A percentile compares a stretch with the other conserved stretches of the same genome.
These are phyloP conservation scores for Paulownia fortunei DNA, from an alignment of 257 asterid species.

Conservation along the genomic window DNA sequence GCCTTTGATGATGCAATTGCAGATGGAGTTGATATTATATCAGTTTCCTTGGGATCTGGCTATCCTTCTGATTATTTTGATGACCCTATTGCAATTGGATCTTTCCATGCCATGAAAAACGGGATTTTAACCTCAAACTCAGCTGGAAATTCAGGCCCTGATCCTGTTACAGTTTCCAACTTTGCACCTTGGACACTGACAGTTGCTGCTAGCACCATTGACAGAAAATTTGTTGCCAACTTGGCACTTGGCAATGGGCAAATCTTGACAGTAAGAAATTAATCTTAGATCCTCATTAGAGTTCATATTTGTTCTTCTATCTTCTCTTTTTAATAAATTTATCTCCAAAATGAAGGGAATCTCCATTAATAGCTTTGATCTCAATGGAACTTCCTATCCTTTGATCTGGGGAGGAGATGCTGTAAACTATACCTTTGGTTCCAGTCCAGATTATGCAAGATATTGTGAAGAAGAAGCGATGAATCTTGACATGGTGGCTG, in stretches of 20 bases:
- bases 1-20: slow-evolving; percentile 51
- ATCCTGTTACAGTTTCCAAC: slow-evolving; percentile 40
- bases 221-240: slow-evolving; percentile 39
- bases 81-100: slow-evolving; percentile 46
- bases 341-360: slow-evolving; percentile 46
- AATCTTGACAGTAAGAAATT: slow-evolving; percentile 38
- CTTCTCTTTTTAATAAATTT: neutral
- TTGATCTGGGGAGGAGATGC: slow-evolving; percentile 64
- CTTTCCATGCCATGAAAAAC: slow-evolving; percentile 53
- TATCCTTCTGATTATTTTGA: slow-evolving; percentile 34
- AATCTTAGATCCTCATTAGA: too few species aligned
- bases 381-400: slow-evolving; percentile 43
- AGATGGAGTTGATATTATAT: slow-evolving; percentile 45
- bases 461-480: slow-evolving; percentile 1
- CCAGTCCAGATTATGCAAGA: slow-evolving; percentile 23
- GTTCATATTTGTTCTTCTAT: neutral
- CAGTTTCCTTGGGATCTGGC: slow-evolving; percentile 33
- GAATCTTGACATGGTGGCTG: slow-evolving; percentile 24
- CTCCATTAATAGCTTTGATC: slow-evolving; percentile 52
- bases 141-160: slow-evolving; percentile 48
- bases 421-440: slow-evolving; percentile 41
- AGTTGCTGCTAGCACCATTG: slow-evolving; percentile 61
- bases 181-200: slow-evolving; percentile 48
- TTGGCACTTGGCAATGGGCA: slow-evolving; percentile 46
- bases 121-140: slow-evolving; percentile 46